A percentile compares a stretch with the other conserved stretches of the same genome.
These are phyloP conservation scores for Ophiobolus disseminans DNA, from an alignment of 2,329 filamentous ascomycete genomes.

Conservation along the genomic window DNA sequence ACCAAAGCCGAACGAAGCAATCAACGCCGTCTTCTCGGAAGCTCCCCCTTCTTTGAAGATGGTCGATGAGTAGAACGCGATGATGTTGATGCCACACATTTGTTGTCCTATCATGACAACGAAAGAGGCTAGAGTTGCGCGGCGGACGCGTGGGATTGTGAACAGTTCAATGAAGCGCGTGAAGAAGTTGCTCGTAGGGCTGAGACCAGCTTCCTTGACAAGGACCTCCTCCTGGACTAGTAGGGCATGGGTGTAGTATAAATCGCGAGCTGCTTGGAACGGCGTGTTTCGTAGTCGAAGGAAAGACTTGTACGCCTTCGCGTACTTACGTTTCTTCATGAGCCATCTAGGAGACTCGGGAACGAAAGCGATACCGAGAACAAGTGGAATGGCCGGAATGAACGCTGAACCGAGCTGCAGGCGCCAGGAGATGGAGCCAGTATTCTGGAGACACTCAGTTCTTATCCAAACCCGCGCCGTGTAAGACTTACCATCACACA, in stretches of 20 bases:
- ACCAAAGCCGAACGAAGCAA: constrained; percentile 66
- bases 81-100: constrained; percentile 62
- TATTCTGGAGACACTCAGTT: constrained; percentile 26
- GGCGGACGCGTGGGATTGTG: constrained; percentile 71
- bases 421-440: constrained; percentile 47
- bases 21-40: constrained; percentile 52
- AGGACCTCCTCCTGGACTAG: constrained; percentile 46
- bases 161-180: constrained; percentile 64
- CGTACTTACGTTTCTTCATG: constrained; percentile 51
- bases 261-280: constrained; percentile 52
- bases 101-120: constrained; percentile 77
- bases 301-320: constrained; percentile 50
- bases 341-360: constrained; percentile 48
- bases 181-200: constrained; percentile 48
- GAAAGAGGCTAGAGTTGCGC: constrained; percentile 77
- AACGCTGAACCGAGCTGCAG: constrained; percentile 51
- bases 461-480: not conserved
- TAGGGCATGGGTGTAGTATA: constrained; percentile 52
- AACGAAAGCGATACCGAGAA: constrained; percentile 52
- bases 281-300: constrained; percentile 48
- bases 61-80: constrained; percentile 60
- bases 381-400: constrained; percentile 48
- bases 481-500: constrained; percentile 41
- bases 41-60: constrained; percentile 59
- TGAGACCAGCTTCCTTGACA: constrained; percentile 40